Percentiles rank a stretch among this genome's conserved stretches.
These are phyloP conservation scores for Leucocoprinus leucothites DNA, from an alignment of 768 basidiomycete species.

Conservation along the genomic window DNA sequence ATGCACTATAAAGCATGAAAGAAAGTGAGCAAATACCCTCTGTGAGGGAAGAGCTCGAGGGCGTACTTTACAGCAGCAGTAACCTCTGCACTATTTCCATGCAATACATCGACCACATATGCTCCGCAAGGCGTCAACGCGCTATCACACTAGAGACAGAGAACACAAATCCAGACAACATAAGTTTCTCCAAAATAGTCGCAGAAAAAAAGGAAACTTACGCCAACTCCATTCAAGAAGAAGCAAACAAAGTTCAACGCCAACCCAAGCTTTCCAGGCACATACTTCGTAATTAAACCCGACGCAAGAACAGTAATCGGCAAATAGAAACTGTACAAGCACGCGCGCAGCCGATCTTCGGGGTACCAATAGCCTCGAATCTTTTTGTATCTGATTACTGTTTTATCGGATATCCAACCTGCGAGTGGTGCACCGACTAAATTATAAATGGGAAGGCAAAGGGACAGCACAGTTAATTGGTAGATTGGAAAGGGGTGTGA, in stretches of 20 bases:
- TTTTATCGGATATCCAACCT: constrained; percentile 55
- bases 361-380: constrained; percentile 57
- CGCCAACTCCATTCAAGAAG: constrained; percentile 69
- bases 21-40: neutral
- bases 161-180: neutral
- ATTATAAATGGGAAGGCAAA: neutral
- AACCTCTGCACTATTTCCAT: constrained; percentile 59
- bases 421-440: constrained; percentile 60
- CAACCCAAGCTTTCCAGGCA: constrained; percentile 49
- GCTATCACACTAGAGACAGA: constrained; percentile 46
- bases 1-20: neutral
- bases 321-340: constrained; percentile 46
- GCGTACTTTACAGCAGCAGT: constrained; percentile 53
- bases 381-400: constrained; percentile 45
- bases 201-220: constrained; percentile 25
- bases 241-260: constrained; percentile 49
- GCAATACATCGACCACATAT: constrained; percentile 61
- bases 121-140: constrained; percentile 53
- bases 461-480: too few species aligned
- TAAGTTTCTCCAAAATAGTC: neutral
- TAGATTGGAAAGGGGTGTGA: neutral
- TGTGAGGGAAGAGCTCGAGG: neutral
- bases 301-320: constrained; percentile 44
- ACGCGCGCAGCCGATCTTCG: constrained; percentile 62
- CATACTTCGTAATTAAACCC: constrained; percentile 34